Conservation (phyloP, 1,284 basidiomycete genomes). For the Austroboletus niveus region DNA sequence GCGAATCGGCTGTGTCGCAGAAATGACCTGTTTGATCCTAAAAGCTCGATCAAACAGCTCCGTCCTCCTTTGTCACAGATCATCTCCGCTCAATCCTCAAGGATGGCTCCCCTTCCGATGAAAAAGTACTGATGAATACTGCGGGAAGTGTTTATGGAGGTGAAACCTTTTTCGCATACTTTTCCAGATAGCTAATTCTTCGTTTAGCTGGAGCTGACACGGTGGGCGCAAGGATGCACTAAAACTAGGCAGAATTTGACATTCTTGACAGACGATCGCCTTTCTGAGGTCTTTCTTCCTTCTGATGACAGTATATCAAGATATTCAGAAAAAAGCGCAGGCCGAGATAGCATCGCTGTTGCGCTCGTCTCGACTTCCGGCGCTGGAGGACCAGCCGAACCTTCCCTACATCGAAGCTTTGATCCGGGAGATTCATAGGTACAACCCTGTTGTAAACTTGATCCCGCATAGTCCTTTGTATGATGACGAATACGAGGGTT, state of each 20-base stretch:
- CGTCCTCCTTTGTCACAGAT: conserved; percentile 11
- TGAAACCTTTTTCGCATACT: neutral
- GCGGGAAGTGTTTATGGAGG: conserved; percentile 14
- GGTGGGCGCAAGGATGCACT: neutral
- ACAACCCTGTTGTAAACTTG: conserved; percentile 11
- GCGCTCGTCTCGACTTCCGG: conserved; percentile 18
- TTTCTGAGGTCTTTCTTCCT: conserved; percentile 27
- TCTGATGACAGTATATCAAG: conserved; percentile 15
- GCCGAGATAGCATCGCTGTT: conserved; percentile 13
- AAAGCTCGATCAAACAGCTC: conserved; percentile 11
- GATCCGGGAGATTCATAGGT: conserved; percentile 21
- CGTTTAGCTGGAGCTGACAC: conserved; percentile 9
- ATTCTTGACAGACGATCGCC: conserved; percentile 17
- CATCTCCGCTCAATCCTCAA: conserved; percentile 4
- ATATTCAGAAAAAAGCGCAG: conserved; percentile 14
- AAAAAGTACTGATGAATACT: conserved; percentile 12
- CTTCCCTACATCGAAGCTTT: conserved; percentile 26
- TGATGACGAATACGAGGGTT: conserved; percentile 20
- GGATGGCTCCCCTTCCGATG: neutral
- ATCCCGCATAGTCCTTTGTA: conserved; percentile 10
- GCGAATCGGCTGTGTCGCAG: neutral
- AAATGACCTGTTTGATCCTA: neutral
- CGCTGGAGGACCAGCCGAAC: conserved; percentile 20
- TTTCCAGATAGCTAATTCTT: neutral
- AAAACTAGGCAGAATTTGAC: neutral